Evolutionary conservation across 768 basidiomycete species (phyloP).

Genomic region (Melanogaster broomeanus): DNA sequence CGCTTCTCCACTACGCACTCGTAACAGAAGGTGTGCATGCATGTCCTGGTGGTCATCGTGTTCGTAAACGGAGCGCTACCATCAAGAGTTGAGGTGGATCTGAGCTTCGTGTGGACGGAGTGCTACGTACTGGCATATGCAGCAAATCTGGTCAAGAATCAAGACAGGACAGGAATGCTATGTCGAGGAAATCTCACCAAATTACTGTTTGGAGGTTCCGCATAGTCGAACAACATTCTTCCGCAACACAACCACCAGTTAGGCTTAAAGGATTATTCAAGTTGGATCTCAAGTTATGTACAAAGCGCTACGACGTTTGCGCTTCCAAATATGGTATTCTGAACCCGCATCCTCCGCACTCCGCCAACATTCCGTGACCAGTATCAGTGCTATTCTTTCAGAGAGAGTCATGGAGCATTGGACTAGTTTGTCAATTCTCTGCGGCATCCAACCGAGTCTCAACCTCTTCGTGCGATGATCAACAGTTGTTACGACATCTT

Average conservation of each 20-base stretch:
- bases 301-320: not conserved
- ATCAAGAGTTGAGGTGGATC: slow-evolving; percentile 6
- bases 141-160: slow-evolving; percentile 57
- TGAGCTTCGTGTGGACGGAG: slow-evolving; percentile 1
- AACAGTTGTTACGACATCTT: too few relatives aligned
- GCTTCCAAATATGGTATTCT: not conserved
- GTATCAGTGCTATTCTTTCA: too few relatives aligned
- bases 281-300: not conserved
- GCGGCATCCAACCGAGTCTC: too few relatives aligned
- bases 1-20: slow-evolving; percentile 76
- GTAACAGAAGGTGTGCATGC: slow-evolving; percentile 85
- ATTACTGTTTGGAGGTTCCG: slow-evolving; percentile 64
- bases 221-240: slow-evolving; percentile 47
- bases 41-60: slow-evolving; percentile 72
- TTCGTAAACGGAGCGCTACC: slow-evolving; percentile 70
- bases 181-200: slow-evolving; percentile 46
- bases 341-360: too few relatives aligned
- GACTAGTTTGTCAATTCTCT: too few relatives aligned
- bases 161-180: not conserved
- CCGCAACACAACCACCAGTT: not conserved
- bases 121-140: slow-evolving; percentile 65
- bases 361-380: too few relatives aligned
- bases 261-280: not conserved
- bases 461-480: too few relatives aligned
- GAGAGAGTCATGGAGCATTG: too few relatives aligned